Conservation (phyloP, 148 eudicot species). For the Dianthus caryophyllus region DNA sequence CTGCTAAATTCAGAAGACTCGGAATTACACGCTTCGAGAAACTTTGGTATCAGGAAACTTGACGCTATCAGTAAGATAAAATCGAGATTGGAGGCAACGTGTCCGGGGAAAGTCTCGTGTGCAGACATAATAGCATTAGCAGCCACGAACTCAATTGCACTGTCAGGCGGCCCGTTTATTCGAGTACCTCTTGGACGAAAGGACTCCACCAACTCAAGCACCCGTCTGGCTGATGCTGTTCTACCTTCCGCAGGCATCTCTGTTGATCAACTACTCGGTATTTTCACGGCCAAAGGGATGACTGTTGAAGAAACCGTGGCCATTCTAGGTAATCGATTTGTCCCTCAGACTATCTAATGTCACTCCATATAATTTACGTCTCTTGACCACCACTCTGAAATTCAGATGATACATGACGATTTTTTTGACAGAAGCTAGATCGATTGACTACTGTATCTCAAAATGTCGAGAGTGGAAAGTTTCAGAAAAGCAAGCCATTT, state of each 20-base stretch:
- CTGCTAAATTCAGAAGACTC: conserved; percentile 28
- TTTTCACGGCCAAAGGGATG: conserved; percentile 48
- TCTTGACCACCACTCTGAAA: too few species aligned
- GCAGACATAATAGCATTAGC: conserved; percentile 53
- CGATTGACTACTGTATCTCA: too few species aligned
- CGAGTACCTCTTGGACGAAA: conserved; percentile 52
- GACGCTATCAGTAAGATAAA: conserved; percentile 34
- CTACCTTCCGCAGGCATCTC: conserved; percentile 37
- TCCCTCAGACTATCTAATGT: too few species aligned
- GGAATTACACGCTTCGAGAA: conserved; percentile 37
- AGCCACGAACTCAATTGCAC: conserved; percentile 40
- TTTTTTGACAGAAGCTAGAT: too few species aligned
- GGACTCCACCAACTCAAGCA: conserved; percentile 39
- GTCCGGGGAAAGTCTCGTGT: conserved; percentile 50
- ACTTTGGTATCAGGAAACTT: conserved; percentile 46
- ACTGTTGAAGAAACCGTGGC: conserved; percentile 48
- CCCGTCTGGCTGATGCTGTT: conserved; percentile 31
- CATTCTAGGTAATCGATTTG: conserved; percentile 38
- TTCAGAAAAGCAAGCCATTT: too few species aligned
- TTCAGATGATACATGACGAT: too few species aligned
- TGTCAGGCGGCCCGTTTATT: conserved; percentile 41
- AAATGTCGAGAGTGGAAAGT: too few species aligned
- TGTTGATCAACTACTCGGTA: conserved; percentile 32
- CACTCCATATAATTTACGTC: too few species aligned
- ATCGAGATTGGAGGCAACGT: conserved; percentile 34